Conservation (phyloP, 441 rosid species). For the Cnidoscolus chayamansa region DNA sequence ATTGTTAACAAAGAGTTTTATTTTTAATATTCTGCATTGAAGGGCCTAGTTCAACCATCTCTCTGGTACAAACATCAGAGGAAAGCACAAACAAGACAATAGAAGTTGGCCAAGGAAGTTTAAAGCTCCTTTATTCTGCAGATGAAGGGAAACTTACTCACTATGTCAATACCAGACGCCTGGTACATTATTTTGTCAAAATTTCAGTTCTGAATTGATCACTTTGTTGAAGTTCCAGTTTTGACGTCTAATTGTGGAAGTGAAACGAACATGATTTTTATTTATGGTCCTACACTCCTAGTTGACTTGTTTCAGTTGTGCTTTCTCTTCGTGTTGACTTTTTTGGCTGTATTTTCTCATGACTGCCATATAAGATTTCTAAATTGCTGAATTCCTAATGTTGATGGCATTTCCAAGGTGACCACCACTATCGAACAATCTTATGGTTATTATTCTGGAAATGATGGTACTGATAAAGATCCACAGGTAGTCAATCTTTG, state of each 20-base stretch:
- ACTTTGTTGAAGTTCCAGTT: conserved; percentile 13
- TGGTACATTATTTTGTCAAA: conserved; percentile 38
- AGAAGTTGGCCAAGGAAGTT: conserved; percentile 67
- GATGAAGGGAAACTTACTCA: conserved; percentile 40
- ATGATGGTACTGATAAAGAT: conserved; percentile 64
- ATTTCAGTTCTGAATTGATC: conserved; percentile 3
- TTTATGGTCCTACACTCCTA: neutral
- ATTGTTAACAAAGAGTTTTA: conserved; percentile 22
- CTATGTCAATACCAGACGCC: conserved; percentile 55
- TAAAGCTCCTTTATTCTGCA: conserved; percentile 57
- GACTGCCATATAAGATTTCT: neutral
- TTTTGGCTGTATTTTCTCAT: neutral
- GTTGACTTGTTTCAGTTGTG: neutral
- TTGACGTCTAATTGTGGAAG: neutral
- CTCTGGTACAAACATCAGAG: conserved; percentile 39
- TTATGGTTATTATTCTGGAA: conserved; percentile 65
- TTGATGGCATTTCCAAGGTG: conserved; percentile 43
- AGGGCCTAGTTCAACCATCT: conserved; percentile 53
- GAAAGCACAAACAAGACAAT: conserved; percentile 35
- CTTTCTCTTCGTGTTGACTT: neutral
- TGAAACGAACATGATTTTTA: neutral
- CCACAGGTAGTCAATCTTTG: conserved; percentile 60
- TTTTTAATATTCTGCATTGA: conserved; percentile 16
- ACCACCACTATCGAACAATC: conserved; percentile 55
- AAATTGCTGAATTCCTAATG: conserved; percentile 14